Evolutionary conservation across 2,329 filamentous ascomycete genomes (phyloP), one percentile per base, ranked within the genome.

Genomic region (Trichoderma atrobrunneum): DNA sequence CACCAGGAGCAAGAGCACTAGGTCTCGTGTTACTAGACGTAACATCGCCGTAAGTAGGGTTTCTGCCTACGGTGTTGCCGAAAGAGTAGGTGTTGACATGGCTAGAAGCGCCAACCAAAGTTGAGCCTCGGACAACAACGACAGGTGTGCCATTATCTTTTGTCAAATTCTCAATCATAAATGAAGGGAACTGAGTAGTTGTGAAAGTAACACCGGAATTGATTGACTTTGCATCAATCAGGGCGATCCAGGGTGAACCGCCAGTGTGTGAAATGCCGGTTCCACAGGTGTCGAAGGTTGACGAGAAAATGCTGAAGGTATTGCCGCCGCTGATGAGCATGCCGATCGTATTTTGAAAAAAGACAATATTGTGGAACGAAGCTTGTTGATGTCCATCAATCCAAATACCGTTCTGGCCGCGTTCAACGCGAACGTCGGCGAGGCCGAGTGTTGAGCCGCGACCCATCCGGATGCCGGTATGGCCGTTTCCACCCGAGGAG

Each of bases 351-450:
- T 84, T 84, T 39, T 83, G 78, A 74, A 76, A 83, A 71, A 85
- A 84, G 74, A 83, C 81, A 30, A 85, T 82, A 73, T 78, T 79
- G 77, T 85, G 85, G 75, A 82, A 84, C 1, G 82, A 75, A 1
- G 82, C 82, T 69, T 85, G 83, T 72, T 85, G 83, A 69, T 85
- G 83, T 5, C 81, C 81, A 72, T 83, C 75, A 64, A 83, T 79
- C 79, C 79, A 82, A 73, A 85, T 82, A 51, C 83, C 83, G 57
- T 83, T 83, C 80, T 81, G 81, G 10, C 83, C 83, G 18, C 75
- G 74, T 70, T 84, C 82, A 57, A 85, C 74, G 36, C 82, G 80
- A 24, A 85, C 81, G 60, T 85, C 83, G 2, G 82, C 75, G 6
- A 85, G 77, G 2, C 77, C 80, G 21, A 85, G 78, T 2, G 83